These are phyloP conservation scores for Rehmannia glutinosa DNA, from an alignment of 257 asterid genomes.

Conservation along the genomic window DNA sequence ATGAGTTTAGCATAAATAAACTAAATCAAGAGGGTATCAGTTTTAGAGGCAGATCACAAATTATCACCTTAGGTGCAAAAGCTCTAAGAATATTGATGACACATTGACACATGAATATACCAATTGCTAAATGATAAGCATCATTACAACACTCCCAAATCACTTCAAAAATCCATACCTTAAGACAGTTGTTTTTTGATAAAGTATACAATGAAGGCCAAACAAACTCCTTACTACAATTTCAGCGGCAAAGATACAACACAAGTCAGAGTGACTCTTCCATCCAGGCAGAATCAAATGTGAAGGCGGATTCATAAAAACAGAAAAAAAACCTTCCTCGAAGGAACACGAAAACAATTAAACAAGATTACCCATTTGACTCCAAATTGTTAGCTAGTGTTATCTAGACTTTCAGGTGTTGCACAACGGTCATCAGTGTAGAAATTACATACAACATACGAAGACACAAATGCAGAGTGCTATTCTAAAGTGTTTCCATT, in stretches of 20 bases:
- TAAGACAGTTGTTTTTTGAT: not conserved
- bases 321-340: not conserved
- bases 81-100: not conserved
- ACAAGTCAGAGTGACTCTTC: not conserved
- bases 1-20: not conserved
- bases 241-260: not conserved
- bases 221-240: not conserved
- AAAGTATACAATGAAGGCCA: not conserved
- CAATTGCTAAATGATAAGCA: not conserved
- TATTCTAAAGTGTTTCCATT: not conserved
- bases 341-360: not conserved
- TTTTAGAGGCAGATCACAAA: constrained; percentile 1
- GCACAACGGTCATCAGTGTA: not conserved
- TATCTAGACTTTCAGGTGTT: not conserved
- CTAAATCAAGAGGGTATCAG: constrained; percentile 1
- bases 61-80: not conserved
- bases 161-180: not conserved
- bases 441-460: not conserved
- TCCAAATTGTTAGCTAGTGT: not conserved
- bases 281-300: not conserved
- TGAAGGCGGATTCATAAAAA: not conserved
- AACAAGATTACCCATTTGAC: constrained; percentile 1
- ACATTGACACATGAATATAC: not conserved
- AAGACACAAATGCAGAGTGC: not conserved
- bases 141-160: not conserved